Percentiles rank a stretch among this genome's conserved stretches.
phyloP scores from a whole-genome alignment of 192 early-diverging fungal genomes.

The Oehlia diaphana region DNA sequence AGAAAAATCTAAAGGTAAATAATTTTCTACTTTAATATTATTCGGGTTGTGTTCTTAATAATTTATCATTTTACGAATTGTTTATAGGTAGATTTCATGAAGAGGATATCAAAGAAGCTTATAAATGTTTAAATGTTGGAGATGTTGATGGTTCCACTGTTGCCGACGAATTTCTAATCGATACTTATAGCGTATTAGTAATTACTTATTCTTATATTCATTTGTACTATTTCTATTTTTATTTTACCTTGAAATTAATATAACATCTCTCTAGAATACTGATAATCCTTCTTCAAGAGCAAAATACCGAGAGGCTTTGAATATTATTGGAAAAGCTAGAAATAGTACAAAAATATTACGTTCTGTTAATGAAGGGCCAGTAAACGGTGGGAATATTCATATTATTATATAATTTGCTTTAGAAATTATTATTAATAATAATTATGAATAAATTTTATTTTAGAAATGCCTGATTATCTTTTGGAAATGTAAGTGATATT shows the following conservation, averaged over 20 bases:
- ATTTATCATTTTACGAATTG: neutral
- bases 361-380: neutral
- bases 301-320: constrained; percentile 11
- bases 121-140: neutral
- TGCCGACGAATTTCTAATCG: neutral
- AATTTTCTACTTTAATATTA: neutral
- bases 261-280: neutral
- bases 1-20: constrained; percentile 10
- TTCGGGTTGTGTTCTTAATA: neutral
- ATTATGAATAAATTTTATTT: no score
- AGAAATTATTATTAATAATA: neutral
- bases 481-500: neutral
- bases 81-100: neutral
- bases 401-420: neutral
- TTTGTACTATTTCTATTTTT: neutral
- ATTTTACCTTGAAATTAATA: neutral
- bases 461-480: neutral
- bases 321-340: constrained; percentile 18
- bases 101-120: constrained; percentile 9
- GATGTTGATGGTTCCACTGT: neutral
- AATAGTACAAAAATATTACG: neutral
- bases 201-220: neutral
- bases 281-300: constrained; percentile 6
- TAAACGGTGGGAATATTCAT: neutral
- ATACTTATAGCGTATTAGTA: neutral